Percentiles rank a stretch among this genome's conserved stretches.
These are phyloP conservation scores for Boletus austroedulis DNA, from an alignment of 1,284 basidiomycete genomes.

Conservation along the genomic window DNA sequence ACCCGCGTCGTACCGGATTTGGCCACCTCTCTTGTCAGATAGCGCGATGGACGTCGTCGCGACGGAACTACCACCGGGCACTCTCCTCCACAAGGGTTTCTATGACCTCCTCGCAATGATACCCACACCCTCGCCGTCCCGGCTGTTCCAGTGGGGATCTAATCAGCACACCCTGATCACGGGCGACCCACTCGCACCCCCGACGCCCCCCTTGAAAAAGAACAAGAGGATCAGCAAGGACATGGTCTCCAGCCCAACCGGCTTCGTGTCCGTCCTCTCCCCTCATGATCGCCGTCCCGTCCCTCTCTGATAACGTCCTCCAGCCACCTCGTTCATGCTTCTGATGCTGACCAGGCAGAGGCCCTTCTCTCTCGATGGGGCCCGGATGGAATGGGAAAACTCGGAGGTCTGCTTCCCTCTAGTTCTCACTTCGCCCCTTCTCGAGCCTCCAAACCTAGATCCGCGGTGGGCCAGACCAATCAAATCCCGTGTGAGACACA, in stretches of 20 bases:
- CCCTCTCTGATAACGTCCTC: constrained; percentile 20
- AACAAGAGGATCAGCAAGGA: constrained; percentile 75
- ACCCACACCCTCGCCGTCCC: constrained; percentile 63
- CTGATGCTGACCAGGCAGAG: constrained; percentile 88
- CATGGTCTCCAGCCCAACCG: constrained; percentile 81
- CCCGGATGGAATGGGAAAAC: constrained; percentile 86
- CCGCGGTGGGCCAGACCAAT: constrained; percentile 89
- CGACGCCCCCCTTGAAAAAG: constrained; percentile 45
- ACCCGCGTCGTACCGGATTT: constrained; percentile 8
- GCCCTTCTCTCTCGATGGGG: constrained; percentile 88
- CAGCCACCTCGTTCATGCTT: constrained; percentile 92
- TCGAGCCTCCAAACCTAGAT: constrained; percentile 50
- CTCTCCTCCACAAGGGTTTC: constrained; percentile 77
- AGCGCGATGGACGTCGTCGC: too few species aligned
- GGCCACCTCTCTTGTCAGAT: background rate
- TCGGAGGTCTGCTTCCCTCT: constrained; percentile 64
- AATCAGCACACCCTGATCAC: constrained; percentile 37
- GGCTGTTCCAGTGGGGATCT: constrained; percentile 53
- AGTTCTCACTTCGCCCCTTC: constrained; percentile 24
- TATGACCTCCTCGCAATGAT: constrained; percentile 83
- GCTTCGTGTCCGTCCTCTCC: constrained; percentile 69
- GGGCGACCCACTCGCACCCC: constrained; percentile 51
- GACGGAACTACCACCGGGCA: background rate
- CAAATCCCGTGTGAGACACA: constrained; percentile 75
- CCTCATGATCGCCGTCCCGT: constrained; percentile 6